These are phyloP conservation scores for Aspergillus arachidicola DNA, from an alignment of 2,329 filamentous ascomycete species.

Conservation along the genomic window DNA sequence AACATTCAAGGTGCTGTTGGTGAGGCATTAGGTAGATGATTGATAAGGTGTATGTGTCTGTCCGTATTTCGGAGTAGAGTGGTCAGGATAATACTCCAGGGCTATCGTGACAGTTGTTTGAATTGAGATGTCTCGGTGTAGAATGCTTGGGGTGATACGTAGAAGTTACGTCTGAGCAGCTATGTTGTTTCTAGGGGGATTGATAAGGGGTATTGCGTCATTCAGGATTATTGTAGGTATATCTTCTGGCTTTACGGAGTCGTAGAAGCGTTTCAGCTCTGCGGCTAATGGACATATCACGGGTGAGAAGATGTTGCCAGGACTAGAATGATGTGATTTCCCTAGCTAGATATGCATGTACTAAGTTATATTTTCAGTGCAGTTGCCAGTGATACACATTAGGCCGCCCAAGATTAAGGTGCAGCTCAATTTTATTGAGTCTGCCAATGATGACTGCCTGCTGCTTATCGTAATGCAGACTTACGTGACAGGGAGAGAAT, in stretches of 20 bases:
- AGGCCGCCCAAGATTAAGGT: background rate
- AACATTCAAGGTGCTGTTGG: background rate
- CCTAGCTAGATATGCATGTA: too few species aligned
- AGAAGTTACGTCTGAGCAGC: background rate
- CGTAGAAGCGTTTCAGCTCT: background rate
- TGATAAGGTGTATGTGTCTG: background rate
- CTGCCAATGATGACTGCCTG: background rate
- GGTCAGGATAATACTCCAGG: too few species aligned
- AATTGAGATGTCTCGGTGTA: background rate
- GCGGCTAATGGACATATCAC: background rate
- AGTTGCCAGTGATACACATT: too few species aligned
- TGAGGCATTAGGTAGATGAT: background rate
- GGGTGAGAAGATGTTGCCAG: background rate
- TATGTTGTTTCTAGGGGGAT: background rate
- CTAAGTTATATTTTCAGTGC: too few species aligned
- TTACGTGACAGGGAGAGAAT: background rate
- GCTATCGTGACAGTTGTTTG: background rate
- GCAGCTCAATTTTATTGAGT: background rate
- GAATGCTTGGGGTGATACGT: background rate
- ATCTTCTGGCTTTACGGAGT: too few species aligned
- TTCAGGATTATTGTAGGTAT: too few species aligned
- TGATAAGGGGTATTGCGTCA: background rate
- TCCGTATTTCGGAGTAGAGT: background rate
- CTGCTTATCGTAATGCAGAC: constrained; percentile 3
- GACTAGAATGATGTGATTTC: background rate